These are phyloP conservation scores for Trichothecium roseum DNA, from an alignment of 2,329 filamentous ascomycete species.

Conservation along the genomic window DNA sequence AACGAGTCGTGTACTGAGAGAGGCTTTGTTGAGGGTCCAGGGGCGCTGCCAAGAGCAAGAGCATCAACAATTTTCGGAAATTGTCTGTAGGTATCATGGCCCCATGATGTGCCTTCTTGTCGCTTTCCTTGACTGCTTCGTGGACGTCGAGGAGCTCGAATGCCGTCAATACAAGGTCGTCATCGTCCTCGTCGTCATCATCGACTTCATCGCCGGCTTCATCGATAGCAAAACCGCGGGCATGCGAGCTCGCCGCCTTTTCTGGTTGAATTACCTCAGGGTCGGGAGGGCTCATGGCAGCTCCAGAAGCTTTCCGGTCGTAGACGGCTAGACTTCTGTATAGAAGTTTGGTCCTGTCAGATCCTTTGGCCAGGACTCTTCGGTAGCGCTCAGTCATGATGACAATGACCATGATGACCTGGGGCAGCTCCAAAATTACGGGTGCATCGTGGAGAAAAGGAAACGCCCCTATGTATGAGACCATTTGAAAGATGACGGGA, in stretches of 20 bases:
- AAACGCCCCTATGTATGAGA: slow-evolving; percentile 62
- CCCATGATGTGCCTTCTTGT: slow-evolving; percentile 41
- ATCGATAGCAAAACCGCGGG: slow-evolving; percentile 35
- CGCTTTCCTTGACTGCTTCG: slow-evolving; percentile 46
- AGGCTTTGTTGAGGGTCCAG: slow-evolving; percentile 55
- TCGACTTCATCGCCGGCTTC: slow-evolving; percentile 32
- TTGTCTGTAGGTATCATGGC: slow-evolving; percentile 67
- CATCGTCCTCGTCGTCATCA: slow-evolving; percentile 38
- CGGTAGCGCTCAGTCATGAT: slow-evolving; percentile 62
- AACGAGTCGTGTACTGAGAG: slow-evolving; percentile 46
- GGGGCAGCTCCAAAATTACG: slow-evolving; percentile 57
- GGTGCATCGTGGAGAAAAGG: slow-evolving; percentile 64
- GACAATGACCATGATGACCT: slow-evolving; percentile 61
- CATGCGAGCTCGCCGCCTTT: slow-evolving; percentile 10
- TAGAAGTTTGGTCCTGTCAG: slow-evolving; percentile 52
- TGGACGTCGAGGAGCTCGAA: slow-evolving; percentile 57
- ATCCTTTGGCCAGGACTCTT: slow-evolving; percentile 48
- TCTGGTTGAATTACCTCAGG: neutral
- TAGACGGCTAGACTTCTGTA: slow-evolving; percentile 65
- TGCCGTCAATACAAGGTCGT: slow-evolving; percentile 58
- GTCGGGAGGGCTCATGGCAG: neutral
- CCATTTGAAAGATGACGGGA: slow-evolving; percentile 60
- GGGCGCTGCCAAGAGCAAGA: slow-evolving; percentile 57
- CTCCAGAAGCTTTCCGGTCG: slow-evolving; percentile 43
- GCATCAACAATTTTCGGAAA: slow-evolving; percentile 58